phyloP scores from a whole-genome alignment of 768 basidiomycete species.

The Stropharia rugosoannulata region DNA sequence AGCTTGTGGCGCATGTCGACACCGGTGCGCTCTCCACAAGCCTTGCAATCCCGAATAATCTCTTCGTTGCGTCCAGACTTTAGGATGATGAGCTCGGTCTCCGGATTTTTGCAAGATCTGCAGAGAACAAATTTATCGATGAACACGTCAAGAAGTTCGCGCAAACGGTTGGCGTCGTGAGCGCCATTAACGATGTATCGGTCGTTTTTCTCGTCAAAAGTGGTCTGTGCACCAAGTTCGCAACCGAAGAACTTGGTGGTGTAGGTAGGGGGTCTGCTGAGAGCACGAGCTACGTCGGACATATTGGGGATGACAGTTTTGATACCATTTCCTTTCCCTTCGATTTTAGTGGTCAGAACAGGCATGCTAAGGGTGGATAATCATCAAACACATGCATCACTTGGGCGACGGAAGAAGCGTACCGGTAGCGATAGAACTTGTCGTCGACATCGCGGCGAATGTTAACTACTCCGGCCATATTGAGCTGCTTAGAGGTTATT shows the following conservation, averaged over 20 bases:
- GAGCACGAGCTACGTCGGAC: conserved; percentile 94
- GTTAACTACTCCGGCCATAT: conserved; percentile 89
- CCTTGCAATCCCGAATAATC: conserved; percentile 96
- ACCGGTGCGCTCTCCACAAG: conserved; percentile 89
- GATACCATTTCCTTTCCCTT: conserved; percentile 99
- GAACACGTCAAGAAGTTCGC: conserved; percentile 94
- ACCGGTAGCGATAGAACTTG: conserved; percentile 95
- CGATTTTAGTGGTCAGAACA: conserved; percentile 90
- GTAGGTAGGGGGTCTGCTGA: conserved; percentile 93
- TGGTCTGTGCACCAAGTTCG: conserved; percentile 97
- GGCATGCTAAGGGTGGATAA: conserved; percentile 72
- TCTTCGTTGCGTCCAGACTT: conserved; percentile 79
- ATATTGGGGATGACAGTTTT: conserved; percentile 99
- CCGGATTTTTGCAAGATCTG: conserved; percentile 97
- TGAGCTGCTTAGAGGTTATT: conserved; percentile 51
- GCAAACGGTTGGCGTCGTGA: conserved; percentile 86
- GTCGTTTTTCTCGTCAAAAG: conserved; percentile 95
- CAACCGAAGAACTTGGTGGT: conserved; percentile 99
- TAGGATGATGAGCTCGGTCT: conserved; percentile 92
- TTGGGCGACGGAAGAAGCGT: conserved; percentile 21
- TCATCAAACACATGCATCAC: not conserved
- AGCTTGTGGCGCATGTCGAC: conserved; percentile 98
- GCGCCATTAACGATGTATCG: conserved; percentile 99
- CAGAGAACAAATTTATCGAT: conserved; percentile 99
- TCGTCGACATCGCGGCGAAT: conserved; percentile 96